Base-by-base conservation (phyloP, 306 rosid genomes). In the Arachis hypogaea region DNA sequence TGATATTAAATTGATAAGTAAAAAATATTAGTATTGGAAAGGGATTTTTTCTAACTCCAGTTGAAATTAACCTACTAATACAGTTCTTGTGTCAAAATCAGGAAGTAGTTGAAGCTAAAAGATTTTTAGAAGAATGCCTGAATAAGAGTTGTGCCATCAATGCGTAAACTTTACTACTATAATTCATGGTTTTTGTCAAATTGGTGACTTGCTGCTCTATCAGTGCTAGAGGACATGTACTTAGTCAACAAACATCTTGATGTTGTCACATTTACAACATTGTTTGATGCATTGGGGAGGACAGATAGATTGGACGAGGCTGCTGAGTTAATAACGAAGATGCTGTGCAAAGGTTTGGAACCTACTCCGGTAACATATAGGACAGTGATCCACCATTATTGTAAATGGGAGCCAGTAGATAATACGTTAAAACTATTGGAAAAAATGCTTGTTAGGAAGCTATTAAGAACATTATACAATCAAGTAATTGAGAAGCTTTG, bases 321-420 rank as follows among this genome's bases (percentile, higher is more conserved):
- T 16, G 16, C 16, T 16, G 16, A 16, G 16, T 86, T 91, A 69
- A 81, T 82, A 38, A 41, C 57, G 66, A 86, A 81, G 83, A 91
- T 91, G 97, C 89, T 94, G 36, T 52, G 74, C 64, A 87, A 84
- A 70, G 96, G 96, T 63, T 60, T 89, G 71, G 87, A 58, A 79
- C 98, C 97, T 33, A 86, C 97, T 80, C 95, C 96, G 3, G 90
- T 89, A 74, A 94, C 96, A 65, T 94, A 84, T 84, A 77, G 93
- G 84, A 16, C 91, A 10, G 89, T 89, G 66, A 89, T 94, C 79
- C 97, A 94, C 80, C 75, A 88, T 68, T 88, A 74, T 69, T 88
- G 92, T 81, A 90, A 71, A 76, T 77, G 76, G 82, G 81, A 78
- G 51, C 78, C 79, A 80, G 96, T 89, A 14, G 97, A 89, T 56